Evolutionary conservation across 2,329 filamentous ascomycete species (phyloP).

Genomic region (Fusarium nurragi): DNA sequence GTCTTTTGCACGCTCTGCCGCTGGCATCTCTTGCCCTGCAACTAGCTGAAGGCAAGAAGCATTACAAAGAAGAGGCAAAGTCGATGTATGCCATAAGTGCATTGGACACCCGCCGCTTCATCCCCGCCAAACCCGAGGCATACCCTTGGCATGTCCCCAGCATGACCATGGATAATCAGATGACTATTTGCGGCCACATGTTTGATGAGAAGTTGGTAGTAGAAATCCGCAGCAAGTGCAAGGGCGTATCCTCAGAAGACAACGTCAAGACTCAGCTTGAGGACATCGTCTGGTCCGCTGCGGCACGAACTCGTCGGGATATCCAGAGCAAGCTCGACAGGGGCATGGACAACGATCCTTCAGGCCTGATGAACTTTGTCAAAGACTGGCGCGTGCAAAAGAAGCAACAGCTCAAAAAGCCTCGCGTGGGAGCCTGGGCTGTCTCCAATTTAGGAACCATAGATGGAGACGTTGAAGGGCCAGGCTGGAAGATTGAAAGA

Average conservation of each 20-base stretch:
- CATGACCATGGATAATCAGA: constrained; percentile 33
- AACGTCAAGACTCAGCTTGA: constrained; percentile 32
- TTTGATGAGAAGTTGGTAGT: constrained; percentile 14
- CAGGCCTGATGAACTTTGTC: constrained; percentile 40
- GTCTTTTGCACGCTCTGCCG: constrained; percentile 41
- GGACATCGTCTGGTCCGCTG: constrained; percentile 22
- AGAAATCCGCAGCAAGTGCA: constrained; percentile 32
- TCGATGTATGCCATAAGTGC: constrained; percentile 33
- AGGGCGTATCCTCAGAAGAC: background rate
- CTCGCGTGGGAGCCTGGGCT: constrained; percentile 35
- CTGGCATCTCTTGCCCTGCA: constrained; percentile 38
- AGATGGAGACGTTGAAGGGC: constrained; percentile 23
- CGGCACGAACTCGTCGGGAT: constrained; percentile 17
- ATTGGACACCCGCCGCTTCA: constrained; percentile 31
- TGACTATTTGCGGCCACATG: constrained; percentile 27
- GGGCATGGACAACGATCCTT: constrained; percentile 38
- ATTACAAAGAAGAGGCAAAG: constrained; percentile 19
- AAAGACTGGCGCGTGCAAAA: constrained; percentile 39
- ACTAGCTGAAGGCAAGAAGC: constrained; percentile 8
- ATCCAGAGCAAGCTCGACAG: constrained; percentile 28
- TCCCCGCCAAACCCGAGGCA: constrained; percentile 13
- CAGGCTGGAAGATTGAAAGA: constrained; percentile 37
- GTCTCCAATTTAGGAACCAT: constrained; percentile 45
- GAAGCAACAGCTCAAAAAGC: constrained; percentile 32
- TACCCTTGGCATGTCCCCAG: constrained; percentile 32